Evolutionary conservation across 768 basidiomycete genomes (phyloP), one percentile per base, ranked within the genome.

Genomic region (Clathrus columnatus): DNA sequence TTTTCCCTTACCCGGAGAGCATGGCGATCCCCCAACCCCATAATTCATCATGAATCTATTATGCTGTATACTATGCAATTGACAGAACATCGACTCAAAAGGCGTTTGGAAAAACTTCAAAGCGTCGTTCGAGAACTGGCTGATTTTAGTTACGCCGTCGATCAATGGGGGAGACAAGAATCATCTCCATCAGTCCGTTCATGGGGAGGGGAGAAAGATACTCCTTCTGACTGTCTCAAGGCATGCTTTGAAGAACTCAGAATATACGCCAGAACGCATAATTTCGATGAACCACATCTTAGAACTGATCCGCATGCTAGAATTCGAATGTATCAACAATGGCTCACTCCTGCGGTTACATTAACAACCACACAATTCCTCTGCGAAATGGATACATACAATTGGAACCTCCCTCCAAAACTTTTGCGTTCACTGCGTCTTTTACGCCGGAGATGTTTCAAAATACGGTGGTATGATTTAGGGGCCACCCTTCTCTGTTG

Each of bases 381-480:
- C 17, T 18, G 27, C 8, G 54, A 55, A 21, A 47, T 55, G 7
- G 54, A 55, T 20, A 24, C 48, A 8, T 18, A 23, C 7, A 43
- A 47, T 11, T 47, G 45, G 23, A 14, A 26, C 8, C 42, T 48
- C 18, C 23, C 54, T 8, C 10, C 18, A 16, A 11, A 48, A 20
- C 26, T 48, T 11, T 29, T 55, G 17, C 11, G 26, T 4, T 30
- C n/a, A 21, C 21, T 55, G 5, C 20, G 46, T 14, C 44, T 18
- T 17, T 47, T 55, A n/a, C 44, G 54, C 26, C 54, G 54, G 28
- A 44, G 54, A 5, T 55, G 54, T 26, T 26, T 55, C 14, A 55
- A 55, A 42, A 7, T 55, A 6, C 46, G 54, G 26, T 55, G 54
- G 45, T 55, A 55, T 27, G 54, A 55, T 6, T 18, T 55, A 30